Base-by-base conservation (phyloP, 106 monocot species). In the Dioscorea zingiberensis region DNA sequence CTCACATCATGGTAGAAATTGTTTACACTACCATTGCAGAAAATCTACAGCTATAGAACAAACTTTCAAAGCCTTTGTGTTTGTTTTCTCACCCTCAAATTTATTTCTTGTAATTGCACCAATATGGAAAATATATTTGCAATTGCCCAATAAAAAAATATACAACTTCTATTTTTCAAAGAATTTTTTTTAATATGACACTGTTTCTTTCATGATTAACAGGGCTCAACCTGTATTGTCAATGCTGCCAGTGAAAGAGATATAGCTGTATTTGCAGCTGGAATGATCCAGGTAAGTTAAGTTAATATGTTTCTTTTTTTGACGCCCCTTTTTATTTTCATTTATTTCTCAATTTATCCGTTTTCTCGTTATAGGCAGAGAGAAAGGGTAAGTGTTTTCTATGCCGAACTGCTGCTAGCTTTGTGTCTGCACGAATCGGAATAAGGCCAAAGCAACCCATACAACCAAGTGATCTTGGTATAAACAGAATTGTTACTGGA, bases 221-320 rank as follows among this genome's bases (percentile, higher is more conserved):
- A 97, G 95, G 95, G 91, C n/a, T 83, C 91, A 67, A 73, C 73
- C 54, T 97, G 91, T 57, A 88, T 97, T 65, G 83, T 97, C 21
- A 97, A 97, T 84, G 91, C 95, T 47, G 88, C 91, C 64, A 97
- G 91, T 79, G 95, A 88, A 68, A 83, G 81, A 71, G 95, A 97
- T 44, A 64, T 91, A 28, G 63, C 83, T 65, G 95, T 97, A 51
- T 91, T 97, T 77, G 85, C 95, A 38, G 83, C 91, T 55, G 95
- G 91, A 85, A 97, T 97, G 95, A 97, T 97, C 25, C 80, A 88
- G 85, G 95, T 28, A 91, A 76, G 71, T 15, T 48, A 59, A 23
- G 18, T 67, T 63, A n/a, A 27, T 29, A 47, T 54, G 15, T 38
- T 7, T 61, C 61, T 24, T 44, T 25, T 26, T 22, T 44, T 1